Conservation (phyloP, 225 moss, liverwort and hornwort species). For the Sphagnum contortum region DNA sequence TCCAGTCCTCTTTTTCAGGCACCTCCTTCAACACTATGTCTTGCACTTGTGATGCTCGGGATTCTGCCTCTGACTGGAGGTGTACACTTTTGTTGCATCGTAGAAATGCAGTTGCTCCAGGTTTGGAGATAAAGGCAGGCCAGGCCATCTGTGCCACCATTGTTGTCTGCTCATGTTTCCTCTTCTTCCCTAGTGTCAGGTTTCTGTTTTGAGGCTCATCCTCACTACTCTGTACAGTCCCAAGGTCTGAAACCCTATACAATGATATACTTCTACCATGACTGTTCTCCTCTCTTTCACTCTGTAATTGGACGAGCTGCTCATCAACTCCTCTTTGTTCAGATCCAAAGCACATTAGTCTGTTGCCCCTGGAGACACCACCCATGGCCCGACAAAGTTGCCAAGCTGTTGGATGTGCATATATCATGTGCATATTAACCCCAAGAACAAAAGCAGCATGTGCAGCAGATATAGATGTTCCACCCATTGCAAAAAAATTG, state of each 20-base stretch:
- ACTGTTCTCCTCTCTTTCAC: no score
- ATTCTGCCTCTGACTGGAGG: slow-evolving; percentile 1
- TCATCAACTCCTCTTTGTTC: slow-evolving; percentile 3
- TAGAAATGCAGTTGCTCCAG: slow-evolving; percentile 10
- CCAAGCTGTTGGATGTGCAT: slow-evolving; percentile 22
- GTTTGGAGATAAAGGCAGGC: slow-evolving; percentile 8
- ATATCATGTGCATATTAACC: slow-evolving; percentile 31
- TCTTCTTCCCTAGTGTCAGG: not conserved
- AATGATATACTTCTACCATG: no score
- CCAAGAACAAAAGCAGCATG: slow-evolving; percentile 35
- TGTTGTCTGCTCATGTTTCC: slow-evolving; percentile 8
- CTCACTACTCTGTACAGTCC: not conserved
- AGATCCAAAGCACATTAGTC: not conserved
- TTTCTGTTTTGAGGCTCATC: not conserved
- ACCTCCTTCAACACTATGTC: slow-evolving; percentile 1
- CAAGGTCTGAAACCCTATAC: not conserved
- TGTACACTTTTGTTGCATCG: slow-evolving; percentile 19
- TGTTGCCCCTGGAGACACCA: no score
- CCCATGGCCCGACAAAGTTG: slow-evolving; percentile 18
- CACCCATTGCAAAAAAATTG: slow-evolving; percentile 33
- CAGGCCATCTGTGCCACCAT: not conserved
- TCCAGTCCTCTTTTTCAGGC: slow-evolving; percentile 7
- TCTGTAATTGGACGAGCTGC: not conserved
- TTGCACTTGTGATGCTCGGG: not conserved
- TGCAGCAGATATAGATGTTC: slow-evolving; percentile 41